Evolutionary conservation across 2,329 filamentous ascomycete species (phyloP).

Genomic region (Colletotrichum truncatum): DNA sequence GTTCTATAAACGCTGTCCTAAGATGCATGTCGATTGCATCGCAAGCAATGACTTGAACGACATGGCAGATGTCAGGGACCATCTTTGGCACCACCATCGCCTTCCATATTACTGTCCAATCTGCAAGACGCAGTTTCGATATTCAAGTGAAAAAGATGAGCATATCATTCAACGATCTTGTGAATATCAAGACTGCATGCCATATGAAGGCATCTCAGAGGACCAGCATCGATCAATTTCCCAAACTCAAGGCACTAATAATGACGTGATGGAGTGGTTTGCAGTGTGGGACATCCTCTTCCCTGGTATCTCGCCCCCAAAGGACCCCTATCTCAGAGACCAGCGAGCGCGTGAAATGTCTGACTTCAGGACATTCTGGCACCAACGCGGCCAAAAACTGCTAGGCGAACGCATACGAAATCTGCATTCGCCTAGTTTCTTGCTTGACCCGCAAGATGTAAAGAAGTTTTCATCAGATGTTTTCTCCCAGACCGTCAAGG

Average conservation of each 20-base stretch:
- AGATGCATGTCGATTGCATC: neutral
- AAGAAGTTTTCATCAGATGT: too few relatives aligned
- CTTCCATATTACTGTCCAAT: neutral
- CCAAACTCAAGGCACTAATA: neutral
- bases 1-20: neutral
- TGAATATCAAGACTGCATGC: neutral
- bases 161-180: neutral
- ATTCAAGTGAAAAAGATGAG: neutral
- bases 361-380: too few relatives aligned
- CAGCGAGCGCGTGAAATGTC: too few relatives aligned
- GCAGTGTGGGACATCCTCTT: neutral
- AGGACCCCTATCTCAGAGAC: too few relatives aligned
- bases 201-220: neutral
- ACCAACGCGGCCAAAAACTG: too few relatives aligned
- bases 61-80: neutral
- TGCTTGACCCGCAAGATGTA: too few relatives aligned
- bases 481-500: too few relatives aligned
- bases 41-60: neutral
- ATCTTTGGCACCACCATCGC: neutral
- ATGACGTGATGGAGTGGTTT: neutral
- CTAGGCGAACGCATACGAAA: too few relatives aligned
- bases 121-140: neutral
- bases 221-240: neutral
- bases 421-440: too few relatives aligned
- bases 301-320: too few relatives aligned